Percentiles rank a stretch among this genome's conserved stretches.
Evolutionary conservation across 345 rosid genomes (phyloP).

Genomic region (Hypericum androsaemum): DNA sequence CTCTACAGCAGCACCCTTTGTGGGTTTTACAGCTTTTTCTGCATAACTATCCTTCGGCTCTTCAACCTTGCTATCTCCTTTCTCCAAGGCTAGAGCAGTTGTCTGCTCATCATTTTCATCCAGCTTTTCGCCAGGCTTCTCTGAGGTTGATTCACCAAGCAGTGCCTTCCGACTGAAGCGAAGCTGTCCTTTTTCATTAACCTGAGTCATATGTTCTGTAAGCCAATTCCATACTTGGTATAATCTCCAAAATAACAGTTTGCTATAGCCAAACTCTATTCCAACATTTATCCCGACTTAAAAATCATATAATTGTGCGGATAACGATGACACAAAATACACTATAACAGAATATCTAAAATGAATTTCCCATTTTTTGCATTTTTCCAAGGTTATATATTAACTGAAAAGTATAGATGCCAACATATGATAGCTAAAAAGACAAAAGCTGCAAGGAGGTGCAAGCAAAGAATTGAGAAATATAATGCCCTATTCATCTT

Average conservation of each 20-base stretch:
- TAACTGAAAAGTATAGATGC: too few species aligned
- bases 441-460: too few species aligned
- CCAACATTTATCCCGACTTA: background rate
- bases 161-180: conserved; percentile 82
- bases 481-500: too few species aligned
- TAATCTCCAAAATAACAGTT: conserved; percentile 3
- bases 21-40: conserved; percentile 25
- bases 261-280: background rate
- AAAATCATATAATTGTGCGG: too few species aligned
- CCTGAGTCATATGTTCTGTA: conserved; percentile 25
- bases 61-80: conserved; percentile 25
- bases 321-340: too few species aligned
- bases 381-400: too few species aligned
- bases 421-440: too few species aligned
- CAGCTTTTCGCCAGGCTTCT: conserved; percentile 33
- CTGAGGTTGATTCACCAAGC: conserved; percentile 53
- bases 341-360: too few species aligned
- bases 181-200: conserved; percentile 92
- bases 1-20: conserved; percentile 29
- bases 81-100: conserved; percentile 17
- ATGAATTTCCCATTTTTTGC: too few species aligned
- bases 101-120: conserved; percentile 18
- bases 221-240: conserved; percentile 1
- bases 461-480: too few species aligned
- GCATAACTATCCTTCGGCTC: conserved; percentile 26